Conservation (phyloP, 2,329 filamentous ascomycete species). For the Ceratocystis harringtonii region DNA sequence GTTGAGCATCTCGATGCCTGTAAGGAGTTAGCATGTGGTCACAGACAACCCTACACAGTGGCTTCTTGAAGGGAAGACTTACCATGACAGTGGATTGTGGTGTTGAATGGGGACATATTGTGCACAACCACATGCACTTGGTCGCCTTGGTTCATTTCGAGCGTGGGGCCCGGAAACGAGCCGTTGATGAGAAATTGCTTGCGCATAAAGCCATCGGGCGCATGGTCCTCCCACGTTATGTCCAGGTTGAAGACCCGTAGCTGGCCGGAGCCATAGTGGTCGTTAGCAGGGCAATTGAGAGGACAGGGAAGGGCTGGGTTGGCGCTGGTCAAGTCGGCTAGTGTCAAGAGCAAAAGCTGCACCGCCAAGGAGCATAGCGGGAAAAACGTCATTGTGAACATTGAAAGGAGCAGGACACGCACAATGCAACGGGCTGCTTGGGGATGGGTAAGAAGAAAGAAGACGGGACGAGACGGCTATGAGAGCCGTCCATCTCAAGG, state of each 20-base stretch:
- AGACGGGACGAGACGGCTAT: neutral
- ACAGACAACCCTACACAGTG: neutral
- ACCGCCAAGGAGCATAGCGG: neutral
- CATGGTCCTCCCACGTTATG: constrained; percentile 27
- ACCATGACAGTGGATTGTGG: constrained; percentile 38
- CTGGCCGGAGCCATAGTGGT: neutral
- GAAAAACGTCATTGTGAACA: neutral
- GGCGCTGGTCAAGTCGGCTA: neutral
- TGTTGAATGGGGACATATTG: constrained; percentile 34
- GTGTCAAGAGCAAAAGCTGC: neutral
- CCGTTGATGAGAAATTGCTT: constrained; percentile 41
- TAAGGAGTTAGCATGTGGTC: neutral
- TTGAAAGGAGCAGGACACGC: neutral
- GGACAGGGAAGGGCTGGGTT: neutral
- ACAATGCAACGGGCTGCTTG: neutral
- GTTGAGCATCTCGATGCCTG: constrained; percentile 33
- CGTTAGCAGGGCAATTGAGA: neutral
- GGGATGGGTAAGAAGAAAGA: neutral
- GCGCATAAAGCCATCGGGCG: constrained; percentile 31
- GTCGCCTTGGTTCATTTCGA: constrained; percentile 40
- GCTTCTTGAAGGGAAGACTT: neutral
- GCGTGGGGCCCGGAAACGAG: constrained; percentile 45
- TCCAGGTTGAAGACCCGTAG: constrained; percentile 21
- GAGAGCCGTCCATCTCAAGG: no score
- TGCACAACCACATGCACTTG: constrained; percentile 30